Percentiles rank a stretch among this genome's conserved stretches.
These are phyloP conservation scores for Dryadomyces quercus-mongolicae DNA, from an alignment of 2,329 filamentous ascomycete genomes.

Conservation along the genomic window DNA sequence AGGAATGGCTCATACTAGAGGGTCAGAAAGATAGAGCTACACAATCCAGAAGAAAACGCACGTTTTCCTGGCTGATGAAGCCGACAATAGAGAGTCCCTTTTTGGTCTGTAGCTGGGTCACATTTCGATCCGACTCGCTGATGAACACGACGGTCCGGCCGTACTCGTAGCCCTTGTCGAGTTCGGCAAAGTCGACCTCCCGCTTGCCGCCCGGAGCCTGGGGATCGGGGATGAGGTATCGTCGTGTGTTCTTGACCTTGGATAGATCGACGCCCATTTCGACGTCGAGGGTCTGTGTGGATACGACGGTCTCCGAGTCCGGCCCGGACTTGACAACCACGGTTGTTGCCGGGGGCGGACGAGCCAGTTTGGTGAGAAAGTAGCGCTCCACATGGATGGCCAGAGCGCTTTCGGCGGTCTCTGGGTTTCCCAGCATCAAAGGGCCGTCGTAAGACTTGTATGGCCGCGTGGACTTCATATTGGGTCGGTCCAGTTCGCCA, in stretches of 20 bases:
- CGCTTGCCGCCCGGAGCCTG: slow-evolving; percentile 64
- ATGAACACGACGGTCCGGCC: slow-evolving; percentile 87
- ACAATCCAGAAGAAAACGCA: slow-evolving; percentile 26
- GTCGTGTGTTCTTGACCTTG: slow-evolving; percentile 62
- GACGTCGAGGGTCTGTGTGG: slow-evolving; percentile 35
- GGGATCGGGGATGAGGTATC: slow-evolving; percentile 70
- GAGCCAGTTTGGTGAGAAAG: slow-evolving; percentile 70
- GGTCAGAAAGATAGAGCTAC: neutral
- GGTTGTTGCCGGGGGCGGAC: slow-evolving; percentile 62
- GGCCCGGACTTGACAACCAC: slow-evolving; percentile 51
- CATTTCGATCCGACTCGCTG: slow-evolving; percentile 70
- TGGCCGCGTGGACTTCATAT: slow-evolving; percentile 63
- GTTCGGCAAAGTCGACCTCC: slow-evolving; percentile 68
- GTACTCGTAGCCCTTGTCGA: slow-evolving; percentile 92
- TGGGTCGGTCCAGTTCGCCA: slow-evolving; percentile 63
- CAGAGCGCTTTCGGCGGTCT: slow-evolving; percentile 62
- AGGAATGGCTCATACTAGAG: slow-evolving; percentile 68
- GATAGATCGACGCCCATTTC: slow-evolving; percentile 41
- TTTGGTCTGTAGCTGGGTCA: slow-evolving; percentile 73
- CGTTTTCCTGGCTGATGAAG: slow-evolving; percentile 64
- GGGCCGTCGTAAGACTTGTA: slow-evolving; percentile 69
- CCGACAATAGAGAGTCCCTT: slow-evolving; percentile 73
- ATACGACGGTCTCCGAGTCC: slow-evolving; percentile 28
- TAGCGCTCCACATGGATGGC: slow-evolving; percentile 84
- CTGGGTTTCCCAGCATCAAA: slow-evolving; percentile 67